Evolutionary conservation across 2,329 filamentous ascomycete genomes (phyloP).

Genomic region (Phialemonium atrogriseum): DNA sequence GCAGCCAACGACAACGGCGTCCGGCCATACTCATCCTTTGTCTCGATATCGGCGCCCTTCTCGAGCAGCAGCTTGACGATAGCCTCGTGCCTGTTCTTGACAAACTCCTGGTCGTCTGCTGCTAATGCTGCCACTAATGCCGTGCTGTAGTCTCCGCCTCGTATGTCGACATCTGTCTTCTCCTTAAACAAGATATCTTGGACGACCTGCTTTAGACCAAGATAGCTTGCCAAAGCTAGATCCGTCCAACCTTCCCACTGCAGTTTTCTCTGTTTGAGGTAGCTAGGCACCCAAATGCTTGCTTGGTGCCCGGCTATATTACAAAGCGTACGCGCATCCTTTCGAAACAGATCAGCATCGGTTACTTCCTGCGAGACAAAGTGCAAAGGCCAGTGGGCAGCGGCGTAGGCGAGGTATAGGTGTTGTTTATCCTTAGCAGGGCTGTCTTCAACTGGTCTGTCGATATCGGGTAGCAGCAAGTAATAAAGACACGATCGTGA

Average conservation of each 20-base stretch:
- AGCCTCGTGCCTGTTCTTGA: constrained; percentile 1
- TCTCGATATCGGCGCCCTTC: constrained; percentile 3
- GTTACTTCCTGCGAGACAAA: constrained; percentile 2
- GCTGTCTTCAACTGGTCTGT: constrained; percentile 1
- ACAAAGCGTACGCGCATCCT: constrained; percentile 4
- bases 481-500: constrained; percentile 9
- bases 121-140: constrained; percentile 3
- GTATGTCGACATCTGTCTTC: constrained; percentile 1
- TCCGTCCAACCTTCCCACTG: constrained; percentile 6
- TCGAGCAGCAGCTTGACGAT: constrained; percentile 1
- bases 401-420: constrained; percentile 6
- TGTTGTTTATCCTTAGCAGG: neutral
- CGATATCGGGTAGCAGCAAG: constrained; percentile 7
- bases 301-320: neutral
- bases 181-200: constrained; percentile 4
- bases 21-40: too few species aligned
- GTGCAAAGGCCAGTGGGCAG: constrained; percentile 6
- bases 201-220: constrained; percentile 6
- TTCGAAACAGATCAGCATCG: neutral
- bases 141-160: constrained; percentile 4
- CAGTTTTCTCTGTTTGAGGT: constrained; percentile 1
- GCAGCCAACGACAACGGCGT: too few species aligned
- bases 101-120: constrained; percentile 1
- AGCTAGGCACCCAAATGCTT: constrained; percentile 2
- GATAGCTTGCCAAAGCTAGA: constrained; percentile 6